These are phyloP conservation scores for Rugosomyces carneus DNA, from an alignment of 1,284 basidiomycete genomes.

Conservation along the genomic window DNA sequence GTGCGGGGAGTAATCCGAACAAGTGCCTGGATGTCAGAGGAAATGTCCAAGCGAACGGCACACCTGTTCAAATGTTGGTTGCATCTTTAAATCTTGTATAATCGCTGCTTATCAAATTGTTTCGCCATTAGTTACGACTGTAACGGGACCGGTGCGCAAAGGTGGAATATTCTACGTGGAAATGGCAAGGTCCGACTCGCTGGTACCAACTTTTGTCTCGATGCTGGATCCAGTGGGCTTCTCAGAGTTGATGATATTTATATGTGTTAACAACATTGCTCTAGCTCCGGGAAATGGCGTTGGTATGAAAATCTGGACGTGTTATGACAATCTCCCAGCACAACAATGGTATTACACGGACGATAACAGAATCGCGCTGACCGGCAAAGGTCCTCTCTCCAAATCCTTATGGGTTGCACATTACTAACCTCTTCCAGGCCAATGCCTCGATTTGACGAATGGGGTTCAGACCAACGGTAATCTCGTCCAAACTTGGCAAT, in stretches of 20 bases:
- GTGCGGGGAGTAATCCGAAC: conserved; percentile 5
- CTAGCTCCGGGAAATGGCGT: conserved; percentile 5
- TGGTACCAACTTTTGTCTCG: conserved; percentile 25
- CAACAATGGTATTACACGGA: conserved; percentile 9
- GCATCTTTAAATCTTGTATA: no score
- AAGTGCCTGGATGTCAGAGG: conserved; percentile 24
- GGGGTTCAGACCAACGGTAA: conserved; percentile 14
- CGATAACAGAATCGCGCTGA: conserved; percentile 4
- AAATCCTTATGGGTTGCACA: neutral
- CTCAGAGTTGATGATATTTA: neutral
- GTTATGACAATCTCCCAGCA: conserved; percentile 9
- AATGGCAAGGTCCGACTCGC: conserved; percentile 20
- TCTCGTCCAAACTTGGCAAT: conserved; percentile 17
- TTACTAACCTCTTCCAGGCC: conserved; percentile 6
- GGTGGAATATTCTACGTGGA: conserved; percentile 21
- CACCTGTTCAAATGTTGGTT: conserved; percentile 16
- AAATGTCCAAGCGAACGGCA: conserved; percentile 18
- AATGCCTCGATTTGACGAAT: conserved; percentile 17
- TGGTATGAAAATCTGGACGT: conserved; percentile 11
- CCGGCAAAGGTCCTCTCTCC: neutral
- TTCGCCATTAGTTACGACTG: conserved; percentile 21
- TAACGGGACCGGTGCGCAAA: conserved; percentile 25
- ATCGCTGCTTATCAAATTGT: no score
- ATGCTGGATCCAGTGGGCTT: conserved; percentile 20
- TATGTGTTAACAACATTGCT: neutral